Evolutionary conservation across 2,329 filamentous ascomycete species (phyloP), one percentile per base, ranked within the genome.

Genomic region (Talaromyces marneffei): DNA sequence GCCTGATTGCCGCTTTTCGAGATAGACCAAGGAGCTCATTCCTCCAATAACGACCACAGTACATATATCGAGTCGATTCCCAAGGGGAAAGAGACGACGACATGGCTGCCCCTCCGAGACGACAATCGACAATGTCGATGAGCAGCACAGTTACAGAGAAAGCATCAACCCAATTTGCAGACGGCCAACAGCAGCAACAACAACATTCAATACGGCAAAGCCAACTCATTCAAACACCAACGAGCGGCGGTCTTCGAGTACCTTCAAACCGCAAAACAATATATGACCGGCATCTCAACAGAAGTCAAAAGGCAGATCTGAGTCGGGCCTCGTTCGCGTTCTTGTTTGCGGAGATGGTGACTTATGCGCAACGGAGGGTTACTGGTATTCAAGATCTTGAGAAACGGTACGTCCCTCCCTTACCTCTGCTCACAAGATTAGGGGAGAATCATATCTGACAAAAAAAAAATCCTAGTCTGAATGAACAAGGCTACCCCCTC

Each of bases 251-350:
- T 27, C 87, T 99, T 64, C 90, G 92, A 67, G 91, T 95, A 71
- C 93, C 94, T 53, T 90, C 90, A 61, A 96, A 87, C 75, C 91
- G 92, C 79, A 97, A 97, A 80, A 96, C 92, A 66, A 97, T 99
- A 79, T 99, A 97, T 81, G 92, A 97, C 81, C 86, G 94, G 60
- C 92, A 96, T 64, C 82, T 97, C 64, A 97, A 97, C 78, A 89
- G 94, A 66, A 89, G 87, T 69, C 90, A 91, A 74, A 91, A 90
- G 69, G 85, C 90, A 62, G 93, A 97, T 80, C 85, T 95, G 67
- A 96, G 92, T 75, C 89, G 95, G 72, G 86, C 94, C 10, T 92
- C 91, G 77, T 97, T 99, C 77, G 93, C 94, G 44, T 97, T 96
- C 76, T 82, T 99, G 62, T 97, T 99, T 74, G 88, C 89, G 63